Conservation (phyloP, 139 green algal species). For the Monoraphidium neglectum region DNA sequence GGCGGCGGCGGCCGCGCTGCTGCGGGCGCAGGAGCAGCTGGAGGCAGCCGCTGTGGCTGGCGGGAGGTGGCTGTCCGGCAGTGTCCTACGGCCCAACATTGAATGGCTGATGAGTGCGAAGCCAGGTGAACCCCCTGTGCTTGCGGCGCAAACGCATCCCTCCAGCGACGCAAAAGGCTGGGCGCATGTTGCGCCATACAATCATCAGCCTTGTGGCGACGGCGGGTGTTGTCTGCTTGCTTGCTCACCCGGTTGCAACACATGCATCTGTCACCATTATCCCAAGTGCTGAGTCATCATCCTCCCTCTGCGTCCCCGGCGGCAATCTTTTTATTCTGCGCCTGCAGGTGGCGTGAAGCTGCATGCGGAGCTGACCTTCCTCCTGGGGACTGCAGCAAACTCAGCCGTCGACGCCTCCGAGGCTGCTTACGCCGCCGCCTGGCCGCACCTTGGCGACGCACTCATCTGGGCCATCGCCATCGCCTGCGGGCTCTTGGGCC, state of each 20-base stretch:
- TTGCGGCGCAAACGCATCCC: not conserved
- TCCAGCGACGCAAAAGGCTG: not conserved
- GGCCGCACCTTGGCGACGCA: not conserved
- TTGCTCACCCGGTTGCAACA: not conserved
- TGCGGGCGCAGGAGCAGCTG: not conserved
- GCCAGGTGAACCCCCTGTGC: conserved; percentile 21
- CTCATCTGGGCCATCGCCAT: not conserved
- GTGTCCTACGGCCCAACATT: conserved; percentile 15
- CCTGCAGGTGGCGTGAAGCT: conserved; percentile 50
- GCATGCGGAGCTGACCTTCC: conserved; percentile 40
- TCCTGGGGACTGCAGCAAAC: conserved; percentile 23
- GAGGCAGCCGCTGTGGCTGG: not conserved
- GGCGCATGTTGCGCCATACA: not conserved
- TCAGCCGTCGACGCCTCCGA: not conserved
- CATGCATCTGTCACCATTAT: not conserved
- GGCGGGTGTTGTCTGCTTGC: not conserved
- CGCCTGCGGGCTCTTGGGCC: not conserved
- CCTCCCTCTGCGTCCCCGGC: too few relatives aligned
- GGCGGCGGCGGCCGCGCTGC: not conserved
- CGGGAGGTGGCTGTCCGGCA: not conserved
- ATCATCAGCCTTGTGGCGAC: not conserved
- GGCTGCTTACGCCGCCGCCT: not conserved
- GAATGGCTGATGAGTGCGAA: conserved; percentile 13
- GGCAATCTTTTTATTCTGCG: not conserved
- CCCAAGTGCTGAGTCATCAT: too few relatives aligned